Base-by-base conservation (phyloP, 1,139 yeast species). In the Kluyveromyces sp. region DNA sequence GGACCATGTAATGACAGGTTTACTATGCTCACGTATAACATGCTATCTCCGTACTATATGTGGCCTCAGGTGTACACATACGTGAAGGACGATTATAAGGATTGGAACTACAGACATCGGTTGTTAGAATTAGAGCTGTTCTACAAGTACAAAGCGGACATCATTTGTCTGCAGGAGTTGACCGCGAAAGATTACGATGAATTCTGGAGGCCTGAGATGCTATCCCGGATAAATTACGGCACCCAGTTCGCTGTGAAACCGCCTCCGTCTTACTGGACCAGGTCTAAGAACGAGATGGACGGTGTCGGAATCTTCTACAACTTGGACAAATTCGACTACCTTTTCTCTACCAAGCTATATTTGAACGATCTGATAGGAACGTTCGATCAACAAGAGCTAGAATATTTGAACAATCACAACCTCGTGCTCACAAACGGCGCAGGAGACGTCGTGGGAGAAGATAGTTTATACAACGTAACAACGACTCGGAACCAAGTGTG, bases 111-210 rank as follows among this genome's bases (percentile, higher is more conserved):
- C 50, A 53, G 83, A 43, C 70, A 75, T 44, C 65, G 67, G 2
- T 57, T 76, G 34, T 54, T 77, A 33, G 71, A 72, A 46, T 52
- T 61, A 34, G 66, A 64, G 28, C 36, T 67, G 16, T 61, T 76
- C 41, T 45, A 51, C 3, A 70, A 66, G 39, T 59, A 77, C 33
- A 54, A 67, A 33, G 68, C 77, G 32, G 83, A 77, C 53, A 70
- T 78, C 13, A 73, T 78, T 76, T 78, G 82, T 52, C 69, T 77
- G 50, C 83, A 78, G 54, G 83, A 78, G 59, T 66, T 78, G 72
- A 81, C 78, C 37, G 63, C 64, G 29, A 61, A 62, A 19, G 65
- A 74, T n/a, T 78, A 75, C 50, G 47, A 65, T 12, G 56, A 60
- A 6, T 64, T 61, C 42, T 77, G 83, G 83, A 56, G 64, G 39